Evolutionary conservation across 2,329 filamentous ascomycete species (phyloP), one percentile per base, ranked within the genome.

Genomic region (Hypoxylon sp.): DNA sequence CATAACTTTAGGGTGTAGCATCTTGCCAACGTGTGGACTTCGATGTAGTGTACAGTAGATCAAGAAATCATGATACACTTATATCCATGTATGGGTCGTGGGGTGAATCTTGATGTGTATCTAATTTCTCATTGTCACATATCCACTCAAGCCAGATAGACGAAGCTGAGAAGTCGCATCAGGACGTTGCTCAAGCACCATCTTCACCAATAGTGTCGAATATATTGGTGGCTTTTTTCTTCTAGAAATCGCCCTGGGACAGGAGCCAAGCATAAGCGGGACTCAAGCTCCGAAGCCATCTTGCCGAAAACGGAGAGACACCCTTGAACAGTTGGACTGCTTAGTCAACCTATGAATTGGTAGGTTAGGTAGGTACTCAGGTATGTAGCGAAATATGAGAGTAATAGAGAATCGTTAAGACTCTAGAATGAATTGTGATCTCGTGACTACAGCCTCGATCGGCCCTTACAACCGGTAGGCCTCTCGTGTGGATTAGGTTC

Each of bases 401-500:
- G 49, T 46, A 58, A 45, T 46, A 55, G 30, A 19, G 43, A 36
- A 28, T 17, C 30, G 14, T 49, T 25, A 38, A 19, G 38, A 21
- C 21, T 55, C 11, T 21, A 21, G 21, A 17, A 51, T 9, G 21
- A 32, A 49, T 25, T 50, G 51, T 49, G 63, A 56, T 56, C 64
- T 65, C 36, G 59, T 58, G 62, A 55, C 38, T 43, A 45, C 43
- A 55, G 30, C 49, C 56, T 51, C 45, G 62, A 57, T 63, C 69
- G 69, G 69, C 51, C 69, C 69, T 71, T 63, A 30, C 36, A 69
- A 63, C 69, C 69, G 69, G 49, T 28, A 58, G 59, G 51, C 23
- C 46, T 55, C 23, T 30, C 38, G 3, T 36, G 49, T 53, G 55
- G 36, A n/a, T 49, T 69, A 49, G 63, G 53, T 43, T 17, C 62